Base-by-base conservation (phyloP, 768 basidiomycete species). In the Termitomyces sp. region DNA sequence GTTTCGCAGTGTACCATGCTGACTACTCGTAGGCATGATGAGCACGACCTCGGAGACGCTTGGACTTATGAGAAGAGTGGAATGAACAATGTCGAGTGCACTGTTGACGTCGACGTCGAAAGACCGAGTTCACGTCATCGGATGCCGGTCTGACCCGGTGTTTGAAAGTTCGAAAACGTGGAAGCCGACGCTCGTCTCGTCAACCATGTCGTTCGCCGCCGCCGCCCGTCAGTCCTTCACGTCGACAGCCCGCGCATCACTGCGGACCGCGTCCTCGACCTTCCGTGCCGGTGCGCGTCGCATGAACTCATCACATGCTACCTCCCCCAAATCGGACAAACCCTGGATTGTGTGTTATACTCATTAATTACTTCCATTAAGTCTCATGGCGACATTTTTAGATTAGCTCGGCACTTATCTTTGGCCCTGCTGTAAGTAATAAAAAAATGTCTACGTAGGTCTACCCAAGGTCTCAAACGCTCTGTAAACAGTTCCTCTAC, bases 281-380 rank as follows among this genome's bases (percentile, higher is more conserved):
- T 56, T 68, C 52, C 65, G 70, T 44, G 64, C 70, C 26, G 58
- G 69, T 36, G 68, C 68, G 53, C 70, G 72, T 54, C 70, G 71
- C 59, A 75, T 74, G 70, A 68, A 67, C 56, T 68, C 71, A 47
- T 71, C 75, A 64, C 76, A 77, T 67, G 70, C 64, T 56, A 63
- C 65, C 30, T 13, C 35, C 33, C 52, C 67, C 56, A 71, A 69
- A 63, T 68, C 71, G 55, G 78, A 79, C 72, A 72, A 64, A 49
- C 75, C 76, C 47, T 79, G 78, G 78, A 71, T 76, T 51, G 78
- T 79, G 56, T 63, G 75, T 73, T 50, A 38, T 32, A 35, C 50
- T 43, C 54, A 44, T 57, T 51, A 33, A 55, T 63, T 32, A 56
- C 55, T 53, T 26, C 30, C n/a, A 52, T 10, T 48, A 49, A 54